Conservation (phyloP, 306 rosid species). For the Trifolium subterraneum region DNA sequence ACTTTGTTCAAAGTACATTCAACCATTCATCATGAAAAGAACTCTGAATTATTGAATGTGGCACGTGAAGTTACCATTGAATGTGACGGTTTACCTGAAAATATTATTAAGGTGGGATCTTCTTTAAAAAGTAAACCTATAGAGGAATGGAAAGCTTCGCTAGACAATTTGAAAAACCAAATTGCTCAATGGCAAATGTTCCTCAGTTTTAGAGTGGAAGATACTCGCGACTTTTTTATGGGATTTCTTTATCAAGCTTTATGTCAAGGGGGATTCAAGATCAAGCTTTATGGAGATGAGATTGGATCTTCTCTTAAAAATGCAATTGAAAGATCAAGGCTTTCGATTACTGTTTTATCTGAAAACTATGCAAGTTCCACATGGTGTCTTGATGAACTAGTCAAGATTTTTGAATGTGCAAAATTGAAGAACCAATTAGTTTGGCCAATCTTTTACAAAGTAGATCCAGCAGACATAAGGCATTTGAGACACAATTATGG, state of each 20-base stretch:
- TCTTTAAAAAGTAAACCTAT: too few species aligned
- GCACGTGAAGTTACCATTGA: too few species aligned
- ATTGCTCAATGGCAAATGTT: too few species aligned
- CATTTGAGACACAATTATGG: background rate
- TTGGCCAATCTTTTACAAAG: constrained; percentile 41
- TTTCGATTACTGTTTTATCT: constrained; percentile 22
- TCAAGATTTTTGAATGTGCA: constrained; percentile 8
- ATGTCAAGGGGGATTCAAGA: background rate
- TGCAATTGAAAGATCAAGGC: constrained; percentile 16
- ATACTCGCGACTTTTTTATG: background rate
- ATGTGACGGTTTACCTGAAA: too few species aligned
- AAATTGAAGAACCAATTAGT: constrained; percentile 7
- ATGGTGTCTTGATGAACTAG: constrained; percentile 39
- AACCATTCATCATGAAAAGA: too few species aligned
- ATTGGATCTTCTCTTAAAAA: background rate
- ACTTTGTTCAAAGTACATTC: too few species aligned
- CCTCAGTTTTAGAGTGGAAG: background rate
- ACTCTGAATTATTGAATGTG: too few species aligned
- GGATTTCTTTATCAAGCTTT: constrained; percentile 19
- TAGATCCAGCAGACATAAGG: constrained; percentile 3
- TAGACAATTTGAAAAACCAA: too few species aligned
- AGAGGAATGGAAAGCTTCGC: too few species aligned
- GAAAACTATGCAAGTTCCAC: constrained; percentile 16
- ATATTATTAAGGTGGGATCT: too few species aligned
- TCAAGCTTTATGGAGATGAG: constrained; percentile 28